Evolutionary conservation across 805 yeast genomes (phyloP), one percentile per base, ranked within the genome.

Genomic region (Kuraishia borneana): DNA sequence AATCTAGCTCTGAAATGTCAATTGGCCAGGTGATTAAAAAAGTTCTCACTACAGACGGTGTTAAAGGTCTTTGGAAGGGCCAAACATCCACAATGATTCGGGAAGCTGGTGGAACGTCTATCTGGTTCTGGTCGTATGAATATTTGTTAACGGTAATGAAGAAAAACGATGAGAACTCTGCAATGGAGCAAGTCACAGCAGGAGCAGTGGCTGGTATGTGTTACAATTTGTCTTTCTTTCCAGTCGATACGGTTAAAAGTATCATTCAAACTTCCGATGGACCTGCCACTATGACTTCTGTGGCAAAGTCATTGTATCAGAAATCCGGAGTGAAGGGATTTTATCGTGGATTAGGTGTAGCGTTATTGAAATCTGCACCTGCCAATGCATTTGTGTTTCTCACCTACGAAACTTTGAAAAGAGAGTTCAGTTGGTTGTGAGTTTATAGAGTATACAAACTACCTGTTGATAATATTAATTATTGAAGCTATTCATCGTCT

Each of bases 101-200:
- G 46, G 97, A 88, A 51, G 68, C 83, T 26, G 79, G 87, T 20
- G 96, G 96, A 6, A 83, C 95, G 2, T 83, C 94, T 3, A 77
- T 89, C 2, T 88, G 96, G 96, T 88, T 88, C 59, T 89, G 95
- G 0, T 73, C 92, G 13, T 87, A 87, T 53, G 95, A 87, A 50
- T 57, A 66, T 30, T 58, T 69, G 6, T 52, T 60, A 16, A 45
- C 46, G 2, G 42, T 47, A n/a, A 58, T 72, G 41, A 62, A 64
- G 38, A 26, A 38, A 1, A 20, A 21, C 3, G 36, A 33, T 16
- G 51, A 46, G 13, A 59, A 56, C 28, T 54, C 65, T 6, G 64
- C 72, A 3, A 48, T 68, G 42, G 83, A 82, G 44, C 53, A 78
- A 16, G 58, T 88, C 42, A 38, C 67, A 1, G 79, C 94, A 38